Percentiles rank a stretch among this genome's conserved stretches.
These are phyloP conservation scores for Fusarium sp. DNA, from an alignment of 2,329 filamentous ascomycete genomes.

Conservation along the genomic window DNA sequence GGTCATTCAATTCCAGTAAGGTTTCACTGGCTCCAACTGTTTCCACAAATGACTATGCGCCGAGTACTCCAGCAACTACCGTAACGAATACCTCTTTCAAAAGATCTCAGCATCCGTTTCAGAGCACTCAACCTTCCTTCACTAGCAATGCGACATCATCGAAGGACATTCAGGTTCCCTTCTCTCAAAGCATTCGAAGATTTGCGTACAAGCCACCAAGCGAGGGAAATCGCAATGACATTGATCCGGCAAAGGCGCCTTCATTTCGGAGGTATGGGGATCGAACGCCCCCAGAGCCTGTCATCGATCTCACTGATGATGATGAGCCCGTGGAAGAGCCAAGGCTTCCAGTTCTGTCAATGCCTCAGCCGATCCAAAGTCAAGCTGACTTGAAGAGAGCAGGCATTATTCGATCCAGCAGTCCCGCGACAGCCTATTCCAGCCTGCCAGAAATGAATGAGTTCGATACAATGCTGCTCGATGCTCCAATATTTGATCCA, in stretches of 20 bases:
- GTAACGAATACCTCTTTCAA: constrained; percentile 20
- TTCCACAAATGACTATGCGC: constrained; percentile 42
- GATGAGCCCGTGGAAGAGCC: constrained; percentile 22
- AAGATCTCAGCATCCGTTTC: not conserved
- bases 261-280: constrained; percentile 1
- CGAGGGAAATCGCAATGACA: not conserved
- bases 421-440: constrained; percentile 27
- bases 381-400: constrained; percentile 2
- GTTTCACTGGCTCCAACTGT: constrained; percentile 45
- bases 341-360: not conserved
- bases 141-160: not conserved
- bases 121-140: not conserved
- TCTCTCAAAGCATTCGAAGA: constrained; percentile 18
- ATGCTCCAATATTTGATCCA: not conserved
- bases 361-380: not conserved
- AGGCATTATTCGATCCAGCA: constrained; percentile 10
- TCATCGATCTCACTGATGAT: not conserved
- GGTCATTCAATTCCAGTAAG: constrained; percentile 47
- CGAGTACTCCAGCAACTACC: constrained; percentile 50
- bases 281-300: constrained; percentile 13
- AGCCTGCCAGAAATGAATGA: constrained; percentile 32
- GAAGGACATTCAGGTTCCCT: not conserved
- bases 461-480: constrained; percentile 1
- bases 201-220: constrained; percentile 12
- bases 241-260: not conserved